A percentile compares a stretch with the other conserved stretches of the same genome.
phyloP scores from a whole-genome alignment of 169 alveolate genomes.

The Theileria equi region DNA sequence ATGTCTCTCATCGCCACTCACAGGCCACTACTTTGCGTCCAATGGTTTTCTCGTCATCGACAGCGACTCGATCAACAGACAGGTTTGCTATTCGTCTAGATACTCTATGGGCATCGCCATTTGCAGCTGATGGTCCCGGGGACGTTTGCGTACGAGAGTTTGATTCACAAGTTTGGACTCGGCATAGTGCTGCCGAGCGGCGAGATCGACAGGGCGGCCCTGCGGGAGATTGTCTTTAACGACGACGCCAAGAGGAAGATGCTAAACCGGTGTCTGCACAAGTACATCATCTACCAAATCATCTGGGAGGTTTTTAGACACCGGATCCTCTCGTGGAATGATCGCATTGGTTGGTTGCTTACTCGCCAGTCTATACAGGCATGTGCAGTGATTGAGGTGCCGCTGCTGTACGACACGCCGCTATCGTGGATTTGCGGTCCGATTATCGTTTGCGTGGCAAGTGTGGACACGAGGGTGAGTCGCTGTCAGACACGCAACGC shows the following conservation, averaged over 20 bases:
- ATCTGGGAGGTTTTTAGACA: conserved; percentile 72
- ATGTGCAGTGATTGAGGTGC: conserved; percentile 72
- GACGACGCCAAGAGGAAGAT: conserved; percentile 64
- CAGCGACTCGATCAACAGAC: conserved; percentile 66
- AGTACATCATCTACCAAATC: conserved; percentile 63
- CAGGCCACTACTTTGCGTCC: conserved; percentile 18
- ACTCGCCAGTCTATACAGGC: not conserved
- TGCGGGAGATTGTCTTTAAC: conserved; percentile 71
- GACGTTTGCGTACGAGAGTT: conserved; percentile 66
- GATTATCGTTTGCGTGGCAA: conserved; percentile 63
- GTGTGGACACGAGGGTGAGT: conserved; percentile 62
- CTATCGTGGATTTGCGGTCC: conserved; percentile 69
- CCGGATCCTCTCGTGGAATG: conserved; percentile 53
- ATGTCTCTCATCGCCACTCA: not conserved
- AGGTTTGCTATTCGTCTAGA: conserved; percentile 50
- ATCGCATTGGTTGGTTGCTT: conserved; percentile 23
- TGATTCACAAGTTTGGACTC: conserved; percentile 68
- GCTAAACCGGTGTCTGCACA: conserved; percentile 70
- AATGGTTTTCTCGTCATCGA: conserved; percentile 37
- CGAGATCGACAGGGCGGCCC: conserved; percentile 66
- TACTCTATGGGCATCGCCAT: not conserved
- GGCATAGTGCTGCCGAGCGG: conserved; percentile 66
- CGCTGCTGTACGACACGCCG: conserved; percentile 74
- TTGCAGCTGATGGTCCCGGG: conserved; percentile 66
- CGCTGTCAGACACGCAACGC: conserved; percentile 67